A percentile compares a stretch with the other conserved stretches of the same genome.
Evolutionary conservation across 2,329 filamentous ascomycete genomes (phyloP).

Genomic region (Sordariomycetes sp.): DNA sequence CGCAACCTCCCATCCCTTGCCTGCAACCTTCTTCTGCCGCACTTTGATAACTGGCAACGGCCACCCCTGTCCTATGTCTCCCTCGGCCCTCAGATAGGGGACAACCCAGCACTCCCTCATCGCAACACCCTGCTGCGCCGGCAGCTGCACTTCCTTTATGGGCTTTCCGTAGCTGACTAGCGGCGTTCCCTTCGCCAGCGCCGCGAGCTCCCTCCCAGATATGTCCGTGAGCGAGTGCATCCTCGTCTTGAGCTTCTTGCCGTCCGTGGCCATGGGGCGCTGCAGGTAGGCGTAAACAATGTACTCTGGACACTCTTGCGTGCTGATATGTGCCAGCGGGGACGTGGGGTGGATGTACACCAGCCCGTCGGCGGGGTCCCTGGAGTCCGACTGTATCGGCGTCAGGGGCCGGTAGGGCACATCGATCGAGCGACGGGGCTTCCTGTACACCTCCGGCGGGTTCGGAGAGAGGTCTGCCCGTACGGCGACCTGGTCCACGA

Average conservation of each 20-base stretch:
- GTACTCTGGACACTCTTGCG: slow-evolving; percentile 72
- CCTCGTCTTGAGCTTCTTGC: slow-evolving; percentile 59
- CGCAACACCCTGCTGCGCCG: slow-evolving; percentile 17
- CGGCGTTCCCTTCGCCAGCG: slow-evolving; percentile 74
- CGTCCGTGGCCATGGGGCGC: slow-evolving; percentile 40
- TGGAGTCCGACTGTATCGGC: slow-evolving; percentile 38
- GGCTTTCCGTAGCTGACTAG: slow-evolving; percentile 81
- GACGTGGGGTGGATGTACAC: slow-evolving; percentile 87
- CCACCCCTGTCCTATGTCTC: slow-evolving; percentile 62
- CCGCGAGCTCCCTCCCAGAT: slow-evolving; percentile 63
- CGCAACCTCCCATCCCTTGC: slow-evolving; percentile 52
- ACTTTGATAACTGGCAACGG: slow-evolving; percentile 78
- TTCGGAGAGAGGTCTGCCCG: slow-evolving; percentile 75
- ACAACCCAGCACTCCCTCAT: slow-evolving; percentile 73
- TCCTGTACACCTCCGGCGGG: slow-evolving; percentile 55
- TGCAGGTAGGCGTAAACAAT: slow-evolving; percentile 83
- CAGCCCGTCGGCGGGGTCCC: slow-evolving; percentile 32
- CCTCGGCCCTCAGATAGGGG: slow-evolving; percentile 63
- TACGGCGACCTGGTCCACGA: slow-evolving; percentile 89
- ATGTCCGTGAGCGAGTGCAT: slow-evolving; percentile 84
- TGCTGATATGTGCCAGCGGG: slow-evolving; percentile 58
- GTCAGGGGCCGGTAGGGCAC: slow-evolving; percentile 84
- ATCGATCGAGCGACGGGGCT: slow-evolving; percentile 78
- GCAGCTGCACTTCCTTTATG: slow-evolving; percentile 63
- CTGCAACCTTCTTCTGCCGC: slow-evolving; percentile 62